Base-by-base conservation (phyloP, 257 asterid species). In the Lithospermum erythrorhizon region DNA sequence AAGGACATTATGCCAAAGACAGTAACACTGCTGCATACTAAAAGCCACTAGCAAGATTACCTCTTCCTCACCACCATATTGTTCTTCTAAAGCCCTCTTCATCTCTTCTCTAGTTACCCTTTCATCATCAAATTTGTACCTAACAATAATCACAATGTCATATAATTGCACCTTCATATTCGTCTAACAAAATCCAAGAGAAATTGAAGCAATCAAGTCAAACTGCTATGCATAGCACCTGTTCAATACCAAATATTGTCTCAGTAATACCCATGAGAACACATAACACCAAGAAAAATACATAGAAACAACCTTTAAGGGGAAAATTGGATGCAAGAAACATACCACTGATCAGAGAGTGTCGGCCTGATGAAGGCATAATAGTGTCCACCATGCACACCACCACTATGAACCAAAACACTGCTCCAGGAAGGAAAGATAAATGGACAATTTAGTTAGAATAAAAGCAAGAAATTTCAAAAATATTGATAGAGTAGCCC, bases 61-160 rank as follows among this genome's bases (percentile, higher is more conserved):
- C 90, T 87, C 95, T 75, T 87, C 95, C 70, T 87, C 95, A 67
- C 94, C 95, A 55, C 94, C 95, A 77, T 84, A 84, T 65, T 87
- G 94, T 78, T 84, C 95, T 73, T 84, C 95, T 65, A 87, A 70
- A 58, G 90, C 95, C 70, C 84, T 84, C 82, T 80, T 84, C 68
- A 77, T 69, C 58, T 84, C 95, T 80, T 87, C 95, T 72, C 84
- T 87, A 2, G 95, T 84, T 54, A 87, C 95, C 68, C 94, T 79
- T 79, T 87, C 95, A 68, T 87, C 95, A 75, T 87, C 94, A 81
- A 87, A 84, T 73, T 87, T 84, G 73, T 71, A 82, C 95, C 94
- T 87, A 66, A 23, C 23, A 53, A 53, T 5, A 18, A 53, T 53
- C 49, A 41, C 18, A 13, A 41, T 11, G 14, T 41, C 49, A 41